Evolutionary conservation across 2,329 filamentous ascomycete species (phyloP), one percentile per base, ranked within the genome.

Genomic region (Diaporthe sp.): DNA sequence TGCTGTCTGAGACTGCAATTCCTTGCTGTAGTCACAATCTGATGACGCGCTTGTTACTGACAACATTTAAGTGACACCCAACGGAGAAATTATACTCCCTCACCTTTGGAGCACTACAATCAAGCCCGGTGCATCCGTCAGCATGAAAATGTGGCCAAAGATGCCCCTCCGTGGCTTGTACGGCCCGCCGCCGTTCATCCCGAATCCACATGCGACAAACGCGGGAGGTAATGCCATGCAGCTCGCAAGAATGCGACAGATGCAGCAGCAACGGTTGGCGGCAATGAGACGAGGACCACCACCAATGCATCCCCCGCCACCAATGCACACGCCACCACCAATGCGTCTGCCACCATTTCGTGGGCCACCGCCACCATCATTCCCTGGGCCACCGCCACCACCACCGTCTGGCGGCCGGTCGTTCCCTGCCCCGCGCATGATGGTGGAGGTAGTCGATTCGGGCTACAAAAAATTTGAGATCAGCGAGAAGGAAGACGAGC

Each of bases 401-500:
- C n/a, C n/a, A n/a, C n/a, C n/a, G n/a, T n/a, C n/a, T n/a, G n/a
- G n/a, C n/a, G 1, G 2, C 5, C 50, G 47, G 4, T 3, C n/a
- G 3, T 30, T 25, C 58, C 38, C 38, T 3, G 0, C 25, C 40
- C 25, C 15, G 6, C 58, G 22, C n/a, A 17, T 9, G 19, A 30
- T 40, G 10, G 28, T 33, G 4, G 15, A 6, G 28, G 15, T 40
- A 8, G 9, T 60, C n/a, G 45, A 52, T 7, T 10, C 25, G 17
- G 2, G 60, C 40, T 64, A n/a, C n/a, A n/a, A 38, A 28, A 38
- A 55, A 17, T 25, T 61, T 10, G 35, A 52, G 1, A 72, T 75
- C 19, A 75, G 52, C 12, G 58, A 40, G 60, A 45, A 71, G 8
- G 73, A 75, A 40, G 60, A 75, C 7, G 58, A 68, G 54, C 69